phyloP scores from a whole-genome alignment of 495 filamentous ascomycete species.

The Aspergillus leporis region DNA sequence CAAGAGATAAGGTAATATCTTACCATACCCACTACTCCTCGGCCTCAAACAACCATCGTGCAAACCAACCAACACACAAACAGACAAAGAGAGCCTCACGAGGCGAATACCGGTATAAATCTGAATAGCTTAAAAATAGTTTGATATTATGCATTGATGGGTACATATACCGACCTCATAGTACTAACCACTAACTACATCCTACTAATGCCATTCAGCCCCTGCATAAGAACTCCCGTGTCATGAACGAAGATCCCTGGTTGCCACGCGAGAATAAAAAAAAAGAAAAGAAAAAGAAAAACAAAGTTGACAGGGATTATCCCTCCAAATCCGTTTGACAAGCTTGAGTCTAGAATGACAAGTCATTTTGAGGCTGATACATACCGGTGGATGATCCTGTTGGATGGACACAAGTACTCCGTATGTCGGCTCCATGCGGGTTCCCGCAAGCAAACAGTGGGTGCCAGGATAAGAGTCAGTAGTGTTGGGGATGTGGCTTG shows the following conservation, averaged over 20 bases:
- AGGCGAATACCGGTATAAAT: too few species aligned
- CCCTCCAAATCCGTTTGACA: not conserved
- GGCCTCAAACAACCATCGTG: too few species aligned
- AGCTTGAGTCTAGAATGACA: not conserved
- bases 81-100: too few species aligned
- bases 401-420: not conserved
- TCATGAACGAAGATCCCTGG: constrained; percentile 29
- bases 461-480: constrained; percentile 12
- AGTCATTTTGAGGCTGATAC: not conserved
- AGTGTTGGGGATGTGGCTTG: constrained; percentile 12
- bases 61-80: too few species aligned
- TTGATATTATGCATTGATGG: not conserved
- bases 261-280: constrained; percentile 27
- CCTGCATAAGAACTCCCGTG: not conserved
- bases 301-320: not conserved
- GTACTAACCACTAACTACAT: too few species aligned
- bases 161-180: not conserved
- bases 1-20: too few species aligned
- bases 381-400: not conserved
- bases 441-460: not conserved
- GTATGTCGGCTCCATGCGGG: not conserved
- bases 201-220: not conserved
- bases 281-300: not conserved
- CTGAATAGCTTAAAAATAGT: not conserved
- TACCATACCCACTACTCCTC: too few species aligned